Percentiles rank a stretch among this genome's conserved stretches.
Conservation (phyloP, 805 yeast species). For the Teunomyces gatunensis region DNA sequence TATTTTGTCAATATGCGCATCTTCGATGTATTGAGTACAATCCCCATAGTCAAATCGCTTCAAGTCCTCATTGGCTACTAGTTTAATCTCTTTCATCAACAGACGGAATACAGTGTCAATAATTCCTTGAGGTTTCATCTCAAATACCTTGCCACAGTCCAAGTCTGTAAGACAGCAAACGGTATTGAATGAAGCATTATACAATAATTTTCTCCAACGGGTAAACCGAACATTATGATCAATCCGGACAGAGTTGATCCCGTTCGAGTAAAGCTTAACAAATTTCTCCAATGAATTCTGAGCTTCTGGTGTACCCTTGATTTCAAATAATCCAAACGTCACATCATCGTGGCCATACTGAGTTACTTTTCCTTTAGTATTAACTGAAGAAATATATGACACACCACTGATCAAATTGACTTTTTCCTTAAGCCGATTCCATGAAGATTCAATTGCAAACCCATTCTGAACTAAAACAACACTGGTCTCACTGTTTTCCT, state of each 20-base stretch:
- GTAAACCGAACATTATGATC: constrained; percentile 47
- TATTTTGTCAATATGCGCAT: constrained; percentile 11
- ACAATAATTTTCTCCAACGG: constrained; percentile 67
- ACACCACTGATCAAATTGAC: constrained; percentile 30
- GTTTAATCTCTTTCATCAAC: constrained; percentile 20
- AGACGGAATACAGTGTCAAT: constrained; percentile 11
- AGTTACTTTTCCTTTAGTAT: constrained; percentile 21
- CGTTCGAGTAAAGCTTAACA: constrained; percentile 44
- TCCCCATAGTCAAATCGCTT: constrained; percentile 9
- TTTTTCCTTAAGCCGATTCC: constrained; percentile 13
- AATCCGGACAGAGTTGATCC: constrained; percentile 37
- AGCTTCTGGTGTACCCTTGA: constrained; percentile 23
- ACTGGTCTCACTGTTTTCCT: constrained; percentile 10
- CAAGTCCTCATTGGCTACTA: constrained; percentile 16
- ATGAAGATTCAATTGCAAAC: constrained; percentile 23
- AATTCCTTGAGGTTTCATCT: constrained; percentile 14
- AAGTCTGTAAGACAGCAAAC: constrained; percentile 55
- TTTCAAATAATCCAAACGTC: constrained; percentile 26
- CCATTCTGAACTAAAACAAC: constrained; percentile 28
- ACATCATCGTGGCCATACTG: constrained; percentile 27
- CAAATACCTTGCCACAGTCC: constrained; percentile 55
- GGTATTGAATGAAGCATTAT: constrained; percentile 68
- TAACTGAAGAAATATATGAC: constrained; percentile 31
- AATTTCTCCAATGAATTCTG: constrained; percentile 29
- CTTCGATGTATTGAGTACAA: constrained; percentile 1